These are phyloP conservation scores for Sclerotinia sclerotiorum DNA, from an alignment of 2,329 filamentous ascomycete species.

Conservation along the genomic window DNA sequence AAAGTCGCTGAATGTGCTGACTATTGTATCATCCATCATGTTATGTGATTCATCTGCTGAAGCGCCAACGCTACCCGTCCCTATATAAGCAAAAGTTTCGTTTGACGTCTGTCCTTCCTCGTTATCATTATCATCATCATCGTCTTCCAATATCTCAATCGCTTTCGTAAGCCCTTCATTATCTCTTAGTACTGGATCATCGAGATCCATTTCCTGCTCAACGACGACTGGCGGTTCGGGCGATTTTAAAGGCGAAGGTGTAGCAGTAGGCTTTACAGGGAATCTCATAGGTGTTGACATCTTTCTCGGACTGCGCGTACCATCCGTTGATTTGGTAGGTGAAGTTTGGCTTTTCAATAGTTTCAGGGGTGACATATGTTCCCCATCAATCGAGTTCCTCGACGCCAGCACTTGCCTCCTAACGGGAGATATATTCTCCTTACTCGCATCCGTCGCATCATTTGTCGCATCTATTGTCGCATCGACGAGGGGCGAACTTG, in stretches of 20 bases:
- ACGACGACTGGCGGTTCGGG: conserved; percentile 28
- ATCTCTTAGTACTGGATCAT: conserved; percentile 51
- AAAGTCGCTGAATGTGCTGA: conserved; percentile 68
- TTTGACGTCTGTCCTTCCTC: conserved; percentile 33
- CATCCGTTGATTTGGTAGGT: conserved; percentile 29
- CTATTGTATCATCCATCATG: conserved; percentile 43
- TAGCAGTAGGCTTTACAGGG: conserved; percentile 53
- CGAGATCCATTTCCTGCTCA: conserved; percentile 42
- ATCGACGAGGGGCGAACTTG: conserved; percentile 39
- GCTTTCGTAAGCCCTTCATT: conserved; percentile 58
- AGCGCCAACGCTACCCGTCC: conserved; percentile 40
- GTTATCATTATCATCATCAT: conserved; percentile 37
- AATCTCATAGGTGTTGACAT: conserved; percentile 56
- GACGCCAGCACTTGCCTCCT: conserved; percentile 31
- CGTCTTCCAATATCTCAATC: conserved; percentile 63
- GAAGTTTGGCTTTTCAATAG: conserved; percentile 38
- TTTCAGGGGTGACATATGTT: conserved; percentile 35
- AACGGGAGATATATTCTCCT: conserved; percentile 38
- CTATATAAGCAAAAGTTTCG: conserved; percentile 37
- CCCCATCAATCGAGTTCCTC: conserved; percentile 35
- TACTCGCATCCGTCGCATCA: conserved; percentile 28
- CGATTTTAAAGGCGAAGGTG: conserved; percentile 40
- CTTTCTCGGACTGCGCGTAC: conserved; percentile 47
- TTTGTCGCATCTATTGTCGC: conserved; percentile 25
- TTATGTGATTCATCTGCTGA: conserved; percentile 14